These are phyloP conservation scores for Chaetoceros tenuissimus DNA, from an alignment of 108 stramenopile genomes.

Conservation along the genomic window DNA sequence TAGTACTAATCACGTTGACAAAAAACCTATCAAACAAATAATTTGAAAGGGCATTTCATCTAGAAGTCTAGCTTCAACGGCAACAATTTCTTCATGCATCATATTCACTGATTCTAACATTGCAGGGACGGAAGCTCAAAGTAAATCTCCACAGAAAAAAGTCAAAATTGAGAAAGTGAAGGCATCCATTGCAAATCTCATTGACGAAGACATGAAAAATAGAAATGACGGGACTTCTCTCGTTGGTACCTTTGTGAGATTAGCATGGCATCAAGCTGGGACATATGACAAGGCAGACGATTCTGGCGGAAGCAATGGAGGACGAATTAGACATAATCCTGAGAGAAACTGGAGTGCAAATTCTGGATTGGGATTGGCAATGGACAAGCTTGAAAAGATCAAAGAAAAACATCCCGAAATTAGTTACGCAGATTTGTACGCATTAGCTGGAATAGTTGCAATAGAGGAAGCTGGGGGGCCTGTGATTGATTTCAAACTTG, in stretches of 20 bases:
- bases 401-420: conserved; percentile 83
- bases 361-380: conserved; percentile 79
- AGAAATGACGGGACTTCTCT: conserved; percentile 70
- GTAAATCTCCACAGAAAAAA: too few relatives aligned
- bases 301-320: conserved; percentile 91
- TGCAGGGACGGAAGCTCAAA: too few relatives aligned
- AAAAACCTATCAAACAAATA: too few relatives aligned
- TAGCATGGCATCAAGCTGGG: conserved; percentile 96
- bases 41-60: too few relatives aligned
- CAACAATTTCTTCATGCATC: too few relatives aligned
- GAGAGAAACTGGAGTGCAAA: conserved; percentile 85
- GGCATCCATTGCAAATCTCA: conserved; percentile 55
- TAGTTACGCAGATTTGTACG: conserved; percentile 92
- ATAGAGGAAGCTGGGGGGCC: conserved; percentile 72
- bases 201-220: conserved; percentile 66
- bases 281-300: conserved; percentile 69
- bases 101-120: too few relatives aligned
- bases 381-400: conserved; percentile 61
- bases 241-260: conserved; percentile 66
- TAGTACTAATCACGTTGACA: too few relatives aligned
- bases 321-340: conserved; percentile 88
- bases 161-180: conserved; percentile 61
- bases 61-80: too few relatives aligned
- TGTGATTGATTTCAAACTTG: conserved; percentile 64
- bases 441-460: conserved; percentile 74